Conservation (phyloP, 306 rosid species). For the Canavalia gladiata region DNA sequence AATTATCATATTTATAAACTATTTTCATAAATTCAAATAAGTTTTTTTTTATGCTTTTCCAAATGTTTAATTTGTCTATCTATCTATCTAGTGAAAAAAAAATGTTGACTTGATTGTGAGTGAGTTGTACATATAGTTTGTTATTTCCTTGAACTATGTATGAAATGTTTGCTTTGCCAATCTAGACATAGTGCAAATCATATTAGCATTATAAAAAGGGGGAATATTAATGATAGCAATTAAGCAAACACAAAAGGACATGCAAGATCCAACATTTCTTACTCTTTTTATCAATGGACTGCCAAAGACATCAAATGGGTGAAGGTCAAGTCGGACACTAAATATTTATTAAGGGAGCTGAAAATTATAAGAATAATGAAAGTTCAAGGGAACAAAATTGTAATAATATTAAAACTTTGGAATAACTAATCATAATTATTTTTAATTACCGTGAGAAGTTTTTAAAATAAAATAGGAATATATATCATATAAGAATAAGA, state of each 20-base stretch:
- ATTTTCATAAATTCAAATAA: no score
- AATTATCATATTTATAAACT: no score
- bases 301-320: neutral
- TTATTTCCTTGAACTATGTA: neutral
- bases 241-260: constrained; percentile 25
- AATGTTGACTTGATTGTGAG: neutral
- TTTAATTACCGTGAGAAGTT: neutral
- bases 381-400: neutral
- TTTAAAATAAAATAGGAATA: no score
- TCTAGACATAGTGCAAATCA: neutral
- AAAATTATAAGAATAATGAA: neutral
- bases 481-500: no score
- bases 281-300: constrained; percentile 14
- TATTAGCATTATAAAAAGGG: neutral
- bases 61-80: neutral
- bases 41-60: no score
- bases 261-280: constrained; percentile 13
- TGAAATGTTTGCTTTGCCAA: neutral
- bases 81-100: neutral
- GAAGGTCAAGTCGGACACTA: neutral
- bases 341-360: neutral
- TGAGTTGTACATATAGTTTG: neutral
- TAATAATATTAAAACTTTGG: neutral
- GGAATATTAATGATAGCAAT: constrained; percentile 4
- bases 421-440: neutral